Base-by-base conservation (phyloP, 331 rosid species). In the Telfairia occidentalis region DNA sequence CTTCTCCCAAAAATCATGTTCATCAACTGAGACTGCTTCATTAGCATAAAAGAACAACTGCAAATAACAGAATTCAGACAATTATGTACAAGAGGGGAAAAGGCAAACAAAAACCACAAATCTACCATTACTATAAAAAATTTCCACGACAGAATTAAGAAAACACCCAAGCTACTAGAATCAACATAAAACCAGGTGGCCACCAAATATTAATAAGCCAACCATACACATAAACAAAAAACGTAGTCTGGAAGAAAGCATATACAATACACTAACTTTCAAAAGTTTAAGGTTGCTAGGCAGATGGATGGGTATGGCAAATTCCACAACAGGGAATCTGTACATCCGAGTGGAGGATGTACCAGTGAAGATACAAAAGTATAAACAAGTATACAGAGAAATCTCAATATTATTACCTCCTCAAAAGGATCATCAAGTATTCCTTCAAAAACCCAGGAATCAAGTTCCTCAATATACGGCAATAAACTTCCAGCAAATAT, bases 371-470 rank as follows among this genome's bases (percentile, higher is more conserved):
- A n/a, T 10, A 34, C 74, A 74, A 82, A 11, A 55, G 29, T 37
- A 64, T 35, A 19, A 37, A 64, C 49, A 64, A 29, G 24, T 21
- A 53, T 66, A 74, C 30, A 77, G 12, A 63, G 59, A 76, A 59
- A 76, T 32, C 75, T 71, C 58, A 61, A 80, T 64, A 83, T 37
- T 73, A 54, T 85, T 84, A 94, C 98, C 97, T 94, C 97, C 81
- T 89, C 91, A 84, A 78, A 89, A 81, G 97, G 98, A 84, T 94
- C 97, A 73, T 94, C 90, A 32, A 94, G 96, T 73, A 85, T 83
- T 84, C 98, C 98, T 79, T 94, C 98, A 84, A 94, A 94, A 87
- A 94, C 96, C 97, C 98, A 94, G 46, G 96, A 94, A 90, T 94
- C 98, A 72, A 94, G 95, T 81, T 90, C 90, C 88, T 94, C 95